Evolutionary conservation across 2,329 filamentous ascomycete genomes (phyloP).

Genomic region (Pseudocercospora eumusae): DNA sequence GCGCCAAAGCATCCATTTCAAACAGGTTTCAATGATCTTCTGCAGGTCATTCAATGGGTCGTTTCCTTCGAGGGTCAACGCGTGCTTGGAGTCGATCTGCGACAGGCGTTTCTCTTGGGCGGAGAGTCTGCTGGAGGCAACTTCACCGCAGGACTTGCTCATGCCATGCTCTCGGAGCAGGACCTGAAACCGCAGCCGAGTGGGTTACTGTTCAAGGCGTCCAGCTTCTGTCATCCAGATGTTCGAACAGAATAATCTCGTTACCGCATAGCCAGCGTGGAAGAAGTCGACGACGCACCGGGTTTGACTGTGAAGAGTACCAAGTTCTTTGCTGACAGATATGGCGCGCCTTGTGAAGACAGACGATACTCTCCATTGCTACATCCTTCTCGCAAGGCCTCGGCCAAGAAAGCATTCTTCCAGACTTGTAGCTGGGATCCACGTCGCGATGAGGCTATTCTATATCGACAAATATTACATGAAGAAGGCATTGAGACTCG

Average conservation of each 20-base stretch:
- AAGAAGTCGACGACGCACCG: constrained; percentile 15
- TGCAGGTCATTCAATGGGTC: neutral
- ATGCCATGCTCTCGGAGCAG: constrained; percentile 11
- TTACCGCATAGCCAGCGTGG: constrained; percentile 11
- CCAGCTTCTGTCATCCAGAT: constrained; percentile 18
- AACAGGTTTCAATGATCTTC: constrained; percentile 3
- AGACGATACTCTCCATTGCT: constrained; percentile 10
- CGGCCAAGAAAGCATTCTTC: constrained; percentile 14
- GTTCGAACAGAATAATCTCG: constrained; percentile 10
- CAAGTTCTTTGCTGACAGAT: constrained; percentile 15
- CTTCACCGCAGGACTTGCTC: constrained; percentile 10
- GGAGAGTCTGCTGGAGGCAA: constrained; percentile 13
- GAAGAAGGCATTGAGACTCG: constrained; percentile 9
- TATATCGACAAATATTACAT: constrained; percentile 9
- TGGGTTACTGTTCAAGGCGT: constrained; percentile 16
- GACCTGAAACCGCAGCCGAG: constrained; percentile 8
- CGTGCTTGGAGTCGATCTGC: neutral
- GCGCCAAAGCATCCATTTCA: constrained; percentile 15
- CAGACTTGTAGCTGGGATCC: constrained; percentile 17
- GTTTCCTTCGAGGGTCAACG: neutral
- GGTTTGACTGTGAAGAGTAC: constrained; percentile 11
- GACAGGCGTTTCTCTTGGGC: constrained; percentile 10
- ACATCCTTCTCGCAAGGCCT: neutral
- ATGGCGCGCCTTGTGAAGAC: constrained; percentile 9
- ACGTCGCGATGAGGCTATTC: constrained; percentile 10